phyloP scores from a whole-genome alignment of 208 protist species.

The Trypanosoma vivax region DNA sequence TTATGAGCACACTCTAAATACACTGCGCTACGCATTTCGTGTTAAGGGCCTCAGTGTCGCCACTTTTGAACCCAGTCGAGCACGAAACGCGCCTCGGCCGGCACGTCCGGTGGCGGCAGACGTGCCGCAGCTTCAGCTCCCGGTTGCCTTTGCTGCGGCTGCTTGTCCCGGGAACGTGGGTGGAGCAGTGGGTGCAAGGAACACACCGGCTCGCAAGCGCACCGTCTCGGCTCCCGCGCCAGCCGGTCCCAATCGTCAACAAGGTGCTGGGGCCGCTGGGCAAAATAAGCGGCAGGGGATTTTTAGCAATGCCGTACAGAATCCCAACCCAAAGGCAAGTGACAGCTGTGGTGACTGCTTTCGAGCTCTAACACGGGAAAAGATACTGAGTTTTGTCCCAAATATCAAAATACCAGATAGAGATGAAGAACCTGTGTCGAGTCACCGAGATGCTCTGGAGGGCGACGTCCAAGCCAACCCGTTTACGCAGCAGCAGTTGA shows the following conservation, averaged over 20 bases:
- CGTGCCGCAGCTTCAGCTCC: constrained; percentile 45
- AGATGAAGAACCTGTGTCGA: neutral
- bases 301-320: too few relatives aligned
- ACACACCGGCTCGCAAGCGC: too few relatives aligned
- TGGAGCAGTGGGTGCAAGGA: too few relatives aligned
- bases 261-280: too few relatives aligned
- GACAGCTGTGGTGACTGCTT: neutral
- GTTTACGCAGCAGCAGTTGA: constrained; percentile 9
- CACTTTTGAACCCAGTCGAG: too few relatives aligned
- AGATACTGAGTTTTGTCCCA: constrained; percentile 6
- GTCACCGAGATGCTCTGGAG: neutral
- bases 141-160: neutral
- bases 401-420: neutral
- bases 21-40: constrained; percentile 94
- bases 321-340: neutral
- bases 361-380: constrained; percentile 5
- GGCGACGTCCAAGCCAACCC: neutral
- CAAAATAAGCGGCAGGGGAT: too few relatives aligned
- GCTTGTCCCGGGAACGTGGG: neutral
- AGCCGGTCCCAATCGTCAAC: too few relatives aligned
- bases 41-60: constrained; percentile 84
- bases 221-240: too few relatives aligned
- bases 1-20: constrained; percentile 96
- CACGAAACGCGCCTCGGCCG: too few relatives aligned
- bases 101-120: constrained; percentile 28